Percentiles rank a stretch among this genome's conserved stretches.
Evolutionary conservation across 2,329 filamentous ascomycete genomes (phyloP).

Genomic region (Penicillium thymicola): DNA sequence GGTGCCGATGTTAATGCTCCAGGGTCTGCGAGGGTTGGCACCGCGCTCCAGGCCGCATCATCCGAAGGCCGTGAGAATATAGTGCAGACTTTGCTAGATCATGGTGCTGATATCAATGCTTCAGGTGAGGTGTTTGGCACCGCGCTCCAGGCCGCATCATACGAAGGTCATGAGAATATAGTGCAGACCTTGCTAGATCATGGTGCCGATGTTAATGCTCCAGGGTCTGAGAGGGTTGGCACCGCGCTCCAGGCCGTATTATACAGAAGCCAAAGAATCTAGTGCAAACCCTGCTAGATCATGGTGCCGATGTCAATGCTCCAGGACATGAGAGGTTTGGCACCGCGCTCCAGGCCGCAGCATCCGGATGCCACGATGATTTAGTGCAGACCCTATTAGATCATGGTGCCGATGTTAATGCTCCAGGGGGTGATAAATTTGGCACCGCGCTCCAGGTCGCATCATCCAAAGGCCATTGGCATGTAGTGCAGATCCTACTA

Average conservation of each 20-base stretch:
- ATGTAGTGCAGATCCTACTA: not conserved
- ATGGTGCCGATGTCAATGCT: not conserved
- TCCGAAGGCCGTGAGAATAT: not conserved
- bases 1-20: too few relatives aligned
- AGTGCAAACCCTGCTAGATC: constrained; percentile 2
- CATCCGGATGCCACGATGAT: not conserved
- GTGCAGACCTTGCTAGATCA: constrained; percentile 1
- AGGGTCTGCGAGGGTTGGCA: too few relatives aligned
- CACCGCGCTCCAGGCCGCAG: constrained; percentile 1
- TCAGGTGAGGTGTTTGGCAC: not conserved
- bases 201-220: constrained; percentile 4
- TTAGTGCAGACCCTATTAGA: not conserved
- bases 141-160: constrained; percentile 2
- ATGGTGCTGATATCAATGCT: not conserved
- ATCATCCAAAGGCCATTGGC: not conserved
- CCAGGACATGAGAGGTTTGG: too few relatives aligned
- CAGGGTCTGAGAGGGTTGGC: not conserved
- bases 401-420: not conserved
- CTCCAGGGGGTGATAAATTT: too few relatives aligned
- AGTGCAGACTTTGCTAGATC: not conserved
- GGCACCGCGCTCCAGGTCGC: constrained; percentile 3
- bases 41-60: too few relatives aligned
- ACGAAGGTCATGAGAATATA: not conserved
- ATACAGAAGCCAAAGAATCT: not conserved
- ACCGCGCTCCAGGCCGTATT: not conserved